These are phyloP conservation scores for Gossypium schwendimanii DNA, from an alignment of 441 rosid genomes.

Conservation along the genomic window DNA sequence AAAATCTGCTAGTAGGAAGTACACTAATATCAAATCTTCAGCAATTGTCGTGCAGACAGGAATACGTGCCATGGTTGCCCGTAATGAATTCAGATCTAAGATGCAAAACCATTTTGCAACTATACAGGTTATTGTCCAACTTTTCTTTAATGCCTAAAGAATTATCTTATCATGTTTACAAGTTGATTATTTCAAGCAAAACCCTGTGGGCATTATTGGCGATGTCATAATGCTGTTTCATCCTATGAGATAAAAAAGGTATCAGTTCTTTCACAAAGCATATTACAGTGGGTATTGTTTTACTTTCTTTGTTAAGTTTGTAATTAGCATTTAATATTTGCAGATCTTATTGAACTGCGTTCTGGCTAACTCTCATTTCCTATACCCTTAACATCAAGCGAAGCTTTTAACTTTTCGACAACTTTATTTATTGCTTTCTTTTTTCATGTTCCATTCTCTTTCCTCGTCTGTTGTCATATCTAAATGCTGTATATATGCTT, in stretches of 20 bases:
- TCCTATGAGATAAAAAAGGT: slow-evolving; percentile 42
- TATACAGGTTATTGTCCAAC: slow-evolving; percentile 50
- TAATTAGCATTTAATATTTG: slow-evolving; percentile 7
- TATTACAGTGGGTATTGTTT: slow-evolving; percentile 37
- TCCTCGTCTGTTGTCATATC: not conserved
- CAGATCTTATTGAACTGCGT: not conserved
- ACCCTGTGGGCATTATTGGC: slow-evolving; percentile 61
- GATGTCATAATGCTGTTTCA: slow-evolving; percentile 44
- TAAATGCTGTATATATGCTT: not conserved
- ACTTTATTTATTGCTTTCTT: not conserved
- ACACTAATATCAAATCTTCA: slow-evolving; percentile 34
- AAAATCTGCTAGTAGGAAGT: slow-evolving; percentile 48
- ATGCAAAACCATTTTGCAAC: slow-evolving; percentile 39
- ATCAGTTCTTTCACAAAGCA: slow-evolving; percentile 40
- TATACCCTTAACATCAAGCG: not conserved
- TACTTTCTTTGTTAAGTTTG: slow-evolving; percentile 12
- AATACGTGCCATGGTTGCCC: slow-evolving; percentile 52
- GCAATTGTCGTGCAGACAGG: slow-evolving; percentile 67
- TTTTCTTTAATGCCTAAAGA: slow-evolving; percentile 5
- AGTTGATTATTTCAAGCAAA: slow-evolving; percentile 14
- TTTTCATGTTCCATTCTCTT: not conserved
- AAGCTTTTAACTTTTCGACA: not conserved
- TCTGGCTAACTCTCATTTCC: not conserved
- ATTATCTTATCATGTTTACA: slow-evolving; percentile 16
- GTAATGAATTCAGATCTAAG: slow-evolving; percentile 35